Evolutionary conservation across 768 basidiomycete genomes (phyloP), one percentile per base, ranked within the genome.

Genomic region (Tulasnella sp.): DNA sequence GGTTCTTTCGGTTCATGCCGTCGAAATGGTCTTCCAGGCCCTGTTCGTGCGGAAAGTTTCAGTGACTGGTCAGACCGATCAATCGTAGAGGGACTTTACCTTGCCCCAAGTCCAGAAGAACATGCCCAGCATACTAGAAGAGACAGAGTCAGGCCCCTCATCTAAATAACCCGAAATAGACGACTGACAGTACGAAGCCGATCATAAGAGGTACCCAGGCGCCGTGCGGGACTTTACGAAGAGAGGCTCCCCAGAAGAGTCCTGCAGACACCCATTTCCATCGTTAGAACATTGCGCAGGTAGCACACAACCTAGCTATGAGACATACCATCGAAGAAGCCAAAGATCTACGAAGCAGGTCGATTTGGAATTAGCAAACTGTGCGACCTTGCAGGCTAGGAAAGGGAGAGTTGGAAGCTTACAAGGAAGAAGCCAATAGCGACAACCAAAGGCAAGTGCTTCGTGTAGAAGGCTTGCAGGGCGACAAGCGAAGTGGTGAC

Each of bases 131-230:
- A 87, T 82, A 12, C 89, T 89, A 48, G 60, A 28, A 74, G n/a
- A 34, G 31, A 37, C 8, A 4, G 42, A 9, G 37, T 73, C 20
- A 37, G 72, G 12, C 18, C 0, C 34, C 3, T 20, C 18, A 11
- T 44, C 54, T 16, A 80, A 28, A 78, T 73, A 50, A 24, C 75
- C 60, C 31, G 16, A 42, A 50, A 3, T 34, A 46, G 37, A 50
- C 16, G 28, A 82, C 89, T 82, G 78, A 89, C 88, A 92, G 84
- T 20, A 91, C 83, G 2, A 85, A 31, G 6, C 91, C 92, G 58
- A 92, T 88, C 83, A 88, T 87, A 16, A 93, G 87, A 1, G 92
- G 91, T 12, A 92, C 91, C 91, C 92, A 93, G 2, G 91, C 92
- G 24, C 92, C 92, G 31, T 88, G 85, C 0, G 92, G 91, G 6